Percentiles rank a stretch among this genome's conserved stretches.
phyloP scores from a whole-genome alignment of 2,329 filamentous ascomycete genomes.

The Talaromyces islandicus region DNA sequence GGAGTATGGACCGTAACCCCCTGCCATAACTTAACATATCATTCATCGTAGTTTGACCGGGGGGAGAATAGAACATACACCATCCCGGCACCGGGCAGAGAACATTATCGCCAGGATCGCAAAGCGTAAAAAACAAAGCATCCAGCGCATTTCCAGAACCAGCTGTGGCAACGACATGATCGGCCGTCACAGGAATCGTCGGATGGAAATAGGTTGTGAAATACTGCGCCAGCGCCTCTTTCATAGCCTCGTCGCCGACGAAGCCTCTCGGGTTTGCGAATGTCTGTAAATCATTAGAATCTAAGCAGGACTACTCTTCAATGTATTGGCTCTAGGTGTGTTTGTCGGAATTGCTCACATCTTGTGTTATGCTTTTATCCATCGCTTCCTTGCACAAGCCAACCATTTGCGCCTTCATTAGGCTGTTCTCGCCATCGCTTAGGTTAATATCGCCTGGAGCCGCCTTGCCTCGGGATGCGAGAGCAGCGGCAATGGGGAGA shows the following conservation, averaged over 20 bases:
- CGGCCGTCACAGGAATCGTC: neutral
- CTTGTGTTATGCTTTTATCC: neutral
- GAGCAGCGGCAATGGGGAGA: neutral
- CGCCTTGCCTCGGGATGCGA: neutral
- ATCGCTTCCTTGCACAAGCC: neutral
- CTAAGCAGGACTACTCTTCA: neutral
- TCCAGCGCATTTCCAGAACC: constrained; percentile 4
- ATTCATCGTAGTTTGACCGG: neutral
- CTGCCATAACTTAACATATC: neutral
- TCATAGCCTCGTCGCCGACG: neutral
- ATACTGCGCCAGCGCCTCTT: constrained; percentile 5
- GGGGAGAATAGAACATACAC: neutral
- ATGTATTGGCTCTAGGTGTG: neutral
- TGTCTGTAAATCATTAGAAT: neutral
- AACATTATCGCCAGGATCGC: neutral
- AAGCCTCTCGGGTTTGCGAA: constrained; percentile 5
- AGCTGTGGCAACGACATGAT: constrained; percentile 2
- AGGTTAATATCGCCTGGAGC: neutral
- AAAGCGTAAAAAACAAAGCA: constrained; percentile 1
- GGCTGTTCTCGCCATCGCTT: neutral
- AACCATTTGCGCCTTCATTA: neutral
- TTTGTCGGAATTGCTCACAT: neutral
- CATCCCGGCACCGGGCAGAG: neutral
- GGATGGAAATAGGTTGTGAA: constrained; percentile 6
- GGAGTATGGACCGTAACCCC: neutral